Percentiles rank a stretch among this genome's conserved stretches.
phyloP scores from a whole-genome alignment of 441 rosid genomes.

The Biscutella laevigata region DNA sequence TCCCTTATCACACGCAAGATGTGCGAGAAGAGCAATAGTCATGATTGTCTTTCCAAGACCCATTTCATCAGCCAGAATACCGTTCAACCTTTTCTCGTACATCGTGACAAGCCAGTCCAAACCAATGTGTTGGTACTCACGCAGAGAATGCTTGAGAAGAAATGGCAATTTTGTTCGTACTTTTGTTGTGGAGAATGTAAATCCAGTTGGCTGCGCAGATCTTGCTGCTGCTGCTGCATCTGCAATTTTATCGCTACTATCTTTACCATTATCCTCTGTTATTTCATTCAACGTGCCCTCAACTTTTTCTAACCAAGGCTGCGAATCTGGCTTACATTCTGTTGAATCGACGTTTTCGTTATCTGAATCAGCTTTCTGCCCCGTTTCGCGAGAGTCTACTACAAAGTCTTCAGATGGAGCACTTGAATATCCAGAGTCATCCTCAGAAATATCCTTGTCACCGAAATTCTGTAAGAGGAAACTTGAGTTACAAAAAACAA shows the following conservation, averaged over 20 bases:
- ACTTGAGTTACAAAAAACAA: constrained; percentile 18
- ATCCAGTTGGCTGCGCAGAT: constrained; percentile 99
- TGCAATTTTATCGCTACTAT: constrained; percentile 65
- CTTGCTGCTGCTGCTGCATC: constrained; percentile 99
- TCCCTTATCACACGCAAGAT: constrained; percentile 97
- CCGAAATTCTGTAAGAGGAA: constrained; percentile 47
- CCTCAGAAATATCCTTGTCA: constrained; percentile 53
- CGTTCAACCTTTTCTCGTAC: constrained; percentile 96
- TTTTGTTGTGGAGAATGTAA: constrained; percentile 88
- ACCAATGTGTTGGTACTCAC: constrained; percentile 99
- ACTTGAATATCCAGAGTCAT: constrained; percentile 60
- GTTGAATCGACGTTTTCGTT: constrained; percentile 34
- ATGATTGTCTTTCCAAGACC: constrained; percentile 99
- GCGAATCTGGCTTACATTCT: constrained; percentile 29
- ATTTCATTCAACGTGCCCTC: constrained; percentile 33
- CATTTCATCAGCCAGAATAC: constrained; percentile 99
- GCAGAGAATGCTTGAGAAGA: constrained; percentile 93
- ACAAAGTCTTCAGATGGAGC: constrained; percentile 46
- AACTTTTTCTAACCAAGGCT: constrained; percentile 29
- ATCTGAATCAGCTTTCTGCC: constrained; percentile 34
- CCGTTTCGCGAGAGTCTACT: constrained; percentile 34
- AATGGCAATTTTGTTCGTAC: constrained; percentile 97
- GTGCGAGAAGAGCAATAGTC: constrained; percentile 98
- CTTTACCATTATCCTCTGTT: constrained; percentile 39
- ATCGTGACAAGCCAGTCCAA: constrained; percentile 99